Evolutionary conservation across 805 yeast species (phyloP).

Genomic region (Candida hispaniensis): DNA sequence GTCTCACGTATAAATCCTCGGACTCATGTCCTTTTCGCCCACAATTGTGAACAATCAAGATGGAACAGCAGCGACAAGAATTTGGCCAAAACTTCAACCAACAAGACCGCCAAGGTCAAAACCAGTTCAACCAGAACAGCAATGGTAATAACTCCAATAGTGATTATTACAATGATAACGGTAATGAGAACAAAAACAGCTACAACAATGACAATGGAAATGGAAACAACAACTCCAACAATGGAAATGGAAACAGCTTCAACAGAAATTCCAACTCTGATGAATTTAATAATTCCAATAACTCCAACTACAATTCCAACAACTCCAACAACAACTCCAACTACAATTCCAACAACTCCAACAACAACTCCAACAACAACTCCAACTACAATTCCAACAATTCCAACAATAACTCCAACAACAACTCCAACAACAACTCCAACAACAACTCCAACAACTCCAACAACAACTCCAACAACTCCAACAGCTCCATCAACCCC

Average conservation of each 20-base stretch:
- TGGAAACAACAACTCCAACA: conserved; percentile 8
- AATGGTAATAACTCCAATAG: conserved; percentile 1
- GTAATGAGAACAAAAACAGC: neutral
- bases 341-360: conserved; percentile 1
- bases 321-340: conserved; percentile 3
- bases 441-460: neutral
- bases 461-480: conserved; percentile 2
- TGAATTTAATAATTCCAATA: conserved; percentile 1
- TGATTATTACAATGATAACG: neutral
- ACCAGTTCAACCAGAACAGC: conserved; percentile 4
- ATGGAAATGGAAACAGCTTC: conserved; percentile 1
- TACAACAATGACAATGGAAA: neutral
- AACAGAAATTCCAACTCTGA: conserved; percentile 9
- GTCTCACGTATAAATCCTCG: too few species aligned
- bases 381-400: neutral
- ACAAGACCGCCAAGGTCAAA: neutral
- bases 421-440: neutral
- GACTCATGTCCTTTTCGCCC: too few species aligned
- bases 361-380: conserved; percentile 6
- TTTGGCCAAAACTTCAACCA: neutral
- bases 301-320: conserved; percentile 7
- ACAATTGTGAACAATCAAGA: too few species aligned
- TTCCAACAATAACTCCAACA: neutral
- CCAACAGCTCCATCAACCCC: conserved; percentile 13
- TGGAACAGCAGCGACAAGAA: conserved; percentile 1